Percentiles rank a stretch among this genome's conserved stretches.
Conservation (phyloP, 495 filamentous ascomycete genomes). For the Xylaria bambusicola region DNA sequence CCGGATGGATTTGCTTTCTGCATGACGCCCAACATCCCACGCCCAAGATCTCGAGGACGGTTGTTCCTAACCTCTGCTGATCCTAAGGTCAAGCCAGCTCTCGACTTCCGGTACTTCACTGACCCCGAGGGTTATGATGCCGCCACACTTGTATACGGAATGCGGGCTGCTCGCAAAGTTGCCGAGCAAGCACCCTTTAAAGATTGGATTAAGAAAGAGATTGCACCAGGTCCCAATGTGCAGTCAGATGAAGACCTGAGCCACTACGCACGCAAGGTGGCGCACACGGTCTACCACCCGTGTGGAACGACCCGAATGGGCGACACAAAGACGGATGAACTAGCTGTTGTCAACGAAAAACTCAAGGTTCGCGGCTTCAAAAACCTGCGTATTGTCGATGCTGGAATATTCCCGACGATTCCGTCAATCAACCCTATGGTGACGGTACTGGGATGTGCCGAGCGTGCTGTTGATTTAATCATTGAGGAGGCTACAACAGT, state of each 20-base stretch:
- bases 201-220: slow-evolving; percentile 76
- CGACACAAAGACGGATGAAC: slow-evolving; percentile 58
- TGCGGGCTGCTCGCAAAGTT: slow-evolving; percentile 69
- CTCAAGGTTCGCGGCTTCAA: slow-evolving; percentile 56
- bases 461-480: slow-evolving; percentile 64
- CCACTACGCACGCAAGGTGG: slow-evolving; percentile 72
- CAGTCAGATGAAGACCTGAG: slow-evolving; percentile 70
- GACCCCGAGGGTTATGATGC: slow-evolving; percentile 83
- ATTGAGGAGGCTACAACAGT: slow-evolving; percentile 38
- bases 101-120: slow-evolving; percentile 89
- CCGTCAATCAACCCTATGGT: slow-evolving; percentile 65
- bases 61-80: slow-evolving; percentile 72
- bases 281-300: slow-evolving; percentile 86
- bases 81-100: slow-evolving; percentile 71
- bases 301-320: slow-evolving; percentile 90
- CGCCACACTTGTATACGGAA: slow-evolving; percentile 75
- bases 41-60: slow-evolving; percentile 71
- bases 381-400: slow-evolving; percentile 60
- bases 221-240: slow-evolving; percentile 70
- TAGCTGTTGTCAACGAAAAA: slow-evolving; percentile 62
- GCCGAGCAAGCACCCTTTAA: slow-evolving; percentile 73
- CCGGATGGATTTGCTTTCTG: slow-evolving; percentile 77
- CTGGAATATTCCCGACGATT: slow-evolving; percentile 61
- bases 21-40: slow-evolving; percentile 90
- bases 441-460: slow-evolving; percentile 64